These are phyloP conservation scores for Rheum nobile DNA, from an alignment of 148 eudicot species.

Conservation along the genomic window DNA sequence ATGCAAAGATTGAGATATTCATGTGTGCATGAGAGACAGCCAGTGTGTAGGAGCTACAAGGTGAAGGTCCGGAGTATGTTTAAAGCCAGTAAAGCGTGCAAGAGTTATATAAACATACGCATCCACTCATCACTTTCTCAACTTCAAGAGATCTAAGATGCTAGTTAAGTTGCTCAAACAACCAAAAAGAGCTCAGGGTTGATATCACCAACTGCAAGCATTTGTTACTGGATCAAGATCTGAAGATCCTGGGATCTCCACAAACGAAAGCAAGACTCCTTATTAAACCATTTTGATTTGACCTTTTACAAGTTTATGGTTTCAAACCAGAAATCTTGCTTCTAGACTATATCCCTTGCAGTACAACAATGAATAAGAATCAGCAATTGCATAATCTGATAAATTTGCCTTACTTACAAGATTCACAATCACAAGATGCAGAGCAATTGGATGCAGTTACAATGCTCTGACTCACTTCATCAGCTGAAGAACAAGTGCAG, in stretches of 20 bases:
- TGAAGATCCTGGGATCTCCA: neutral
- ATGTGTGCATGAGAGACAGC: neutral
- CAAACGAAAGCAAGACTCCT: neutral
- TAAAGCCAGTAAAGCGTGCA: neutral
- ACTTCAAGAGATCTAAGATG: neutral
- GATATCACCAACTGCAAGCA: neutral
- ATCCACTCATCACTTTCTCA: neutral
- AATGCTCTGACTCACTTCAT: slow-evolving; percentile 28
- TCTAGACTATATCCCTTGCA: neutral
- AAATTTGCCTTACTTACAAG: slow-evolving; percentile 29
- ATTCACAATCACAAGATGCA: slow-evolving; percentile 62
- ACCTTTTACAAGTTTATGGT: neutral
- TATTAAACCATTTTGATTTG: neutral
- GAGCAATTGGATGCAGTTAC: slow-evolving; percentile 43
- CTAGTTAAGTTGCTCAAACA: neutral
- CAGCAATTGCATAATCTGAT: neutral
- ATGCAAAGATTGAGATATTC: neutral
- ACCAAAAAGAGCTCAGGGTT: neutral
- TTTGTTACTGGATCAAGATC: neutral
- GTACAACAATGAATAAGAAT: neutral
- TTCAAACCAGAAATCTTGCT: neutral
- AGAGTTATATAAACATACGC: neutral
- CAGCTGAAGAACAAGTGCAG: slow-evolving; percentile 49
- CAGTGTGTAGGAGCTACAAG: neutral
- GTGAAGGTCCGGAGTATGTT: neutral